Evolutionary conservation across 805 yeast genomes (phyloP).

Genomic region (Tetrapisispora taiwanensis): DNA sequence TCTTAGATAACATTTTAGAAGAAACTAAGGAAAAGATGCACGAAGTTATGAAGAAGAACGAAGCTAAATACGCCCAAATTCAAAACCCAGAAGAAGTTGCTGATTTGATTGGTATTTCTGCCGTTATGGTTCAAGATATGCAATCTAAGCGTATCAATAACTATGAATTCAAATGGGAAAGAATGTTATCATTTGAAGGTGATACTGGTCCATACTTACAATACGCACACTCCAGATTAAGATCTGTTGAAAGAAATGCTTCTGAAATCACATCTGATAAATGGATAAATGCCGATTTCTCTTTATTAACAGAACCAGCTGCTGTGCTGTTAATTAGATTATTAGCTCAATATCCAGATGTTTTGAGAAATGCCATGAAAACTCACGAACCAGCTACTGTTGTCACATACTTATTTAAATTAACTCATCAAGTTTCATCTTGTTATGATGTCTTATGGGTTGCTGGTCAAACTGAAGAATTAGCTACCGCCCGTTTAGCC

Average conservation of each 20-base stretch:
- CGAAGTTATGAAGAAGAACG: constrained; percentile 90
- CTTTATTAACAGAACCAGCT: constrained; percentile 57
- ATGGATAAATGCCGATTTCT: constrained; percentile 42
- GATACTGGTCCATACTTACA: constrained; percentile 98
- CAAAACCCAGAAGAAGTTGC: constrained; percentile 92
- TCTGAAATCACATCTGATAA: constrained; percentile 35
- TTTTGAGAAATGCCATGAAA: constrained; percentile 68
- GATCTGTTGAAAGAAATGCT: constrained; percentile 87
- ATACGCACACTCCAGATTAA: constrained; percentile 94
- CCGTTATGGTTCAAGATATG: constrained; percentile 99
- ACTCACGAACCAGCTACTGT: constrained; percentile 88
- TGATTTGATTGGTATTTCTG: constrained; percentile 90
- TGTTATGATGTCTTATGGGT: constrained; percentile 95
- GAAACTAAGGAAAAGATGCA: constrained; percentile 92
- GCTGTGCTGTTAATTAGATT: constrained; percentile 66
- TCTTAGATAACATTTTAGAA: constrained; percentile 84
- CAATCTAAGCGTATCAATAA: constrained; percentile 93
- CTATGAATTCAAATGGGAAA: constrained; percentile 93
- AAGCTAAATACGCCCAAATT: constrained; percentile 82
- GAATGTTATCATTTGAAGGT: constrained; percentile 97
- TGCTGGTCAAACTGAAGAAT: constrained; percentile 81
- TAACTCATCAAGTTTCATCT: constrained; percentile 91
- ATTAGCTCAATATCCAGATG: constrained; percentile 86
- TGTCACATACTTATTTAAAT: constrained; percentile 84
- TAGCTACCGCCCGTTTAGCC: constrained; percentile 87